Base-by-base conservation (phyloP, 2,329 filamentous ascomycete genomes). In the Fusarium setosum region DNA sequence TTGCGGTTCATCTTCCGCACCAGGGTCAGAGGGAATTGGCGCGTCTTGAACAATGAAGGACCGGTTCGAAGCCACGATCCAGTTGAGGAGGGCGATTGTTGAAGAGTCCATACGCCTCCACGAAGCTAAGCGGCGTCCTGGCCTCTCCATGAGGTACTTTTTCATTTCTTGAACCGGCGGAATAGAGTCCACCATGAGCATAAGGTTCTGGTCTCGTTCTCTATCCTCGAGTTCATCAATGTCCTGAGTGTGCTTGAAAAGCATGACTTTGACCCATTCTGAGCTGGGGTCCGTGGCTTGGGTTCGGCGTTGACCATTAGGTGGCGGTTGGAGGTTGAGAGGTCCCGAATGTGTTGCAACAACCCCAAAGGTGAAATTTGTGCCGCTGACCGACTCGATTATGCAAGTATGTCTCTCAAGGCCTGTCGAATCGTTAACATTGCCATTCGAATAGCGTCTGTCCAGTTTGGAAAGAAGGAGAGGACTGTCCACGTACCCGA, bases 31-130 rank as follows among this genome's bases (percentile, higher is more conserved):
- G 13, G 61, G 72, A 9, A 78, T 77, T 40, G 64, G 53, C 10
- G 90, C 88, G 15, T 96, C 89, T 68, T 95, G 89, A 42, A 95
- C 83, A 61, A 97, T 96, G 69, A 90, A 94, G 1, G 94, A 95
- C 42, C 93, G 85, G 71, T 97, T 97, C 0, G 94, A 97, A 1
- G 94, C 92, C 58, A 97, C 87, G 61, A 97, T 92, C 94, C 94
- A 97, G 50, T 92, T 86, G 18, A 97, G 79, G 1, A 97, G 77
- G 18, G 88, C 86, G 4, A 92, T 77, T 1, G 90, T 86, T 7
- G 91, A 85, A 3, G 87, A 85, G 1, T 90, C 86, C 10, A 97
- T 83, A 17, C 83, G 79, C 20, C 86, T 81, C 65, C 80, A 80
- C 37, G 76, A 79, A 4, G 77, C 73, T 21, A 91, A 74, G 3